Evolutionary conservation across 495 filamentous ascomycete species (phyloP).

Genomic region (Aspergillus haitiensis): DNA sequence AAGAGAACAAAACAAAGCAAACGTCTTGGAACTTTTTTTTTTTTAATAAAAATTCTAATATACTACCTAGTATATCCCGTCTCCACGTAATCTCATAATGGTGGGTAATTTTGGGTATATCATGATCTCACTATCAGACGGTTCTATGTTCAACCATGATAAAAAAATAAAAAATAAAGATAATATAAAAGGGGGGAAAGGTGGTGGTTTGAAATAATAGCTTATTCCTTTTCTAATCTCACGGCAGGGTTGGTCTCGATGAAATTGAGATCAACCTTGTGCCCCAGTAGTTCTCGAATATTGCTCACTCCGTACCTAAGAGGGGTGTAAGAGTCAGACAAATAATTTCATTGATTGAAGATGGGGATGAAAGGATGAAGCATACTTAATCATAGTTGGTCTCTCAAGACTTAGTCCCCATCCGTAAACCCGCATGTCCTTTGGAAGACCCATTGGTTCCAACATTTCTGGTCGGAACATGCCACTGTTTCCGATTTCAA

Average conservation of each 20-base stretch:
- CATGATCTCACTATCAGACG: constrained; percentile 12
- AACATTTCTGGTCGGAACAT: constrained; percentile 99
- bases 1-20: background rate
- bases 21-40: background rate
- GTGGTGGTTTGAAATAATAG: constrained; percentile 17
- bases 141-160: constrained; percentile 19
- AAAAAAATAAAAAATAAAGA: background rate
- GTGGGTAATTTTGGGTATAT: constrained; percentile 14
- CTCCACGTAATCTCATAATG: constrained; percentile 14
- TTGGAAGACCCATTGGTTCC: constrained; percentile 83
- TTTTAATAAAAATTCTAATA: constrained; percentile 15
- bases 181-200: too few species aligned
- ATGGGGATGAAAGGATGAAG: constrained; percentile 9
- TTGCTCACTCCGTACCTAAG: constrained; percentile 71
- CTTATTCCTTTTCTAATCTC: constrained; percentile 71
- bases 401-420: constrained; percentile 89
- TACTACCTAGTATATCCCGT: constrained; percentile 3
- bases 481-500: constrained; percentile 96
- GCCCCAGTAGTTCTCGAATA: constrained; percentile 81
- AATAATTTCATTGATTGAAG: background rate
- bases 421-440: constrained; percentile 84
- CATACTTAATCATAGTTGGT: constrained; percentile 95
- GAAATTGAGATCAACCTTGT: constrained; percentile 80
- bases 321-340: background rate
- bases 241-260: constrained; percentile 82